Percentiles rank a stretch among this genome's conserved stretches.
phyloP scores from a whole-genome alignment of 2,329 filamentous ascomycete genomes.

The Eutypella sp. region DNA sequence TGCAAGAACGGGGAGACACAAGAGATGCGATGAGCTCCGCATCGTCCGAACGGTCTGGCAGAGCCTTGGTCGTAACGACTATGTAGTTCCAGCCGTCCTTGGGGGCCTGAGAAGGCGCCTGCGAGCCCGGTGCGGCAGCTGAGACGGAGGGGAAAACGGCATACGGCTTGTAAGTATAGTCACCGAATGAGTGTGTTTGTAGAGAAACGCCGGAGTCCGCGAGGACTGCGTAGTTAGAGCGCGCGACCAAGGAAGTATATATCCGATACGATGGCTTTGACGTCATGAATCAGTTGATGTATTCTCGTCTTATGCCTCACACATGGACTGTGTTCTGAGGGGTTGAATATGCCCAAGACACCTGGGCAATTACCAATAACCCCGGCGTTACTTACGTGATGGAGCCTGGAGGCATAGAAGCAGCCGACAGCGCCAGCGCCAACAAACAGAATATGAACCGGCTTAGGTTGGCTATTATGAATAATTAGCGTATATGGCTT shows the following conservation, averaged over 20 bases:
- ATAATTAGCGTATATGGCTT: neutral
- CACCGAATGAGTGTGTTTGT: constrained; percentile 61
- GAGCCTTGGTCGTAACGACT: constrained; percentile 65
- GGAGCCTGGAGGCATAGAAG: constrained; percentile 66
- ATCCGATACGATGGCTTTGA: constrained; percentile 44
- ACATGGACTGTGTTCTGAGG: too few species aligned
- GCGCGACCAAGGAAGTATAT: constrained; percentile 64
- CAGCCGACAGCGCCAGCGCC: constrained; percentile 68
- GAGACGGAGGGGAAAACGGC: constrained; percentile 57
- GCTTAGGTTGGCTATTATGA: constrained; percentile 9
- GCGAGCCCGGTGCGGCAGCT: constrained; percentile 36
- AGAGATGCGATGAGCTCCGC: constrained; percentile 57
- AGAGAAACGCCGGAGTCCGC: constrained; percentile 57
- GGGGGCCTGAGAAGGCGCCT: constrained; percentile 11
- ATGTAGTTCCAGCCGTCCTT: constrained; percentile 55
- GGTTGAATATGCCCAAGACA: too few species aligned
- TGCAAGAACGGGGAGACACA: constrained; percentile 47
- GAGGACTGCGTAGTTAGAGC: constrained; percentile 67
- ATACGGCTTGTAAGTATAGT: constrained; percentile 59
- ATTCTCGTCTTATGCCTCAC: constrained; percentile 2
- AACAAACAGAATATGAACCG: constrained; percentile 59
- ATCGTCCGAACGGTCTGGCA: constrained; percentile 60
- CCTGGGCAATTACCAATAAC: too few species aligned
- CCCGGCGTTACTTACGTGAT: constrained; percentile 46
- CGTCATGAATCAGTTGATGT: constrained; percentile 5